A percentile compares a stretch with the other conserved stretches of the same genome.
Conservation (phyloP, 768 basidiomycete species). For the Auriculariales sp. region DNA sequence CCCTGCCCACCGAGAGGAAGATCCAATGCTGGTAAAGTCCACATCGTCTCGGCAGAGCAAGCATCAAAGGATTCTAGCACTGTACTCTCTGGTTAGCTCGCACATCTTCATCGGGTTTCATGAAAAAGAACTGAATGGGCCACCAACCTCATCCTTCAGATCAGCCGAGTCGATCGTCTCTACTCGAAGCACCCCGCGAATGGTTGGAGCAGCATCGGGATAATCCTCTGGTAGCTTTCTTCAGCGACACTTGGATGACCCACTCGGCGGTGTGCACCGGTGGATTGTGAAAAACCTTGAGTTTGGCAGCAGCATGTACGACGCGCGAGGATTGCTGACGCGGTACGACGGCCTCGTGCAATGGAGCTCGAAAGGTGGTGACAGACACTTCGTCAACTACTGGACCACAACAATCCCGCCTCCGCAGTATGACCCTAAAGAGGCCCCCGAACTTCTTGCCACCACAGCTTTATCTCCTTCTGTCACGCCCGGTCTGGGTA, state of each 20-base stretch:
- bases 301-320: conserved; percentile 45
- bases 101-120: background rate
- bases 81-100: too few species aligned
- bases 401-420: conserved; percentile 33
- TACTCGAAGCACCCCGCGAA: too few species aligned
- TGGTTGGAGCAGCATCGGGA: conserved; percentile 26
- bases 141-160: conserved; percentile 15
- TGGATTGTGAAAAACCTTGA: conserved; percentile 43
- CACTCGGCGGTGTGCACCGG: conserved; percentile 30
- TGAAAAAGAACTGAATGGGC: background rate
- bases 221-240: conserved; percentile 33
- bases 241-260: conserved; percentile 38
- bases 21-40: background rate
- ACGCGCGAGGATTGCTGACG: conserved; percentile 30
- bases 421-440: background rate
- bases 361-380: conserved; percentile 33
- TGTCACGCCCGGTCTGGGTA: background rate
- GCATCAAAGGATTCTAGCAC: too few species aligned
- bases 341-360: conserved; percentile 33
- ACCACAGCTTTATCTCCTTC: background rate
- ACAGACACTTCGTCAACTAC: conserved; percentile 43
- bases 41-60: background rate
- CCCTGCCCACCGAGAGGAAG: conserved; percentile 3
- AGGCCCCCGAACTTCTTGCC: background rate
- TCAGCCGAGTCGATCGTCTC: conserved; percentile 25